Evolutionary conservation across 768 basidiomycete species (phyloP).

Genomic region (Termitomyces sp.): DNA sequence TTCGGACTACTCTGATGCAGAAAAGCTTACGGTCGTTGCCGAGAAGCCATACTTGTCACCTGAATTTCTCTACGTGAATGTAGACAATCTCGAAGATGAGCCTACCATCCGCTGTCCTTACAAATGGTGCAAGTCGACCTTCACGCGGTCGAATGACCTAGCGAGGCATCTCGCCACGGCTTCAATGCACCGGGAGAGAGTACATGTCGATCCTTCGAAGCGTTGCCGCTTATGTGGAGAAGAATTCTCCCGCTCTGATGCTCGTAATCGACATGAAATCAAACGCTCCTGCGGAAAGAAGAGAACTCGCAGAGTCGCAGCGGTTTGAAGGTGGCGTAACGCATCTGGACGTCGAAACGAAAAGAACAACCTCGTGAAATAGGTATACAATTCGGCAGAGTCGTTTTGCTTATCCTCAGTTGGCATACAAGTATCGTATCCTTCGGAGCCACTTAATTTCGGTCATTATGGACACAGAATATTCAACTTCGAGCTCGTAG

Average conservation of each 20-base stretch:
- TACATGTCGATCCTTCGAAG: conserved; percentile 7
- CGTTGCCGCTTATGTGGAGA: conserved; percentile 17
- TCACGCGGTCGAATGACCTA: conserved; percentile 19
- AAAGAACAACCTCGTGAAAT: background rate
- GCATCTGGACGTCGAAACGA: background rate
- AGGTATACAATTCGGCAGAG: background rate
- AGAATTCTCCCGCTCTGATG: conserved; percentile 22
- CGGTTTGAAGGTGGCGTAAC: background rate
- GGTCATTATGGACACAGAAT: background rate
- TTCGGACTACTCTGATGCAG: background rate
- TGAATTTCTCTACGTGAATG: background rate
- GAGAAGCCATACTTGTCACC: background rate
- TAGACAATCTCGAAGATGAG: background rate
- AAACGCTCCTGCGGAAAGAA: conserved; percentile 20
- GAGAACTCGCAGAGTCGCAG: conserved; percentile 6
- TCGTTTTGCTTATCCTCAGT: conserved; percentile 1
- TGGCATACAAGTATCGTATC: background rate
- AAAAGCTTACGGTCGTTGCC: background rate
- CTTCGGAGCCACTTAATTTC: background rate
- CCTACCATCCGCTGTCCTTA: conserved; percentile 12
- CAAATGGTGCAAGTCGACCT: conserved; percentile 19
- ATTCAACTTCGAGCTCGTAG: background rate
- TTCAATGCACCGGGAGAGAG: conserved; percentile 15
- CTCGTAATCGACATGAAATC: conserved; percentile 20
- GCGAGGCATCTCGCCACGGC: conserved; percentile 18